Base-by-base conservation (phyloP, 2,329 filamentous ascomycete genomes). In the Xylaria arbuscula region DNA sequence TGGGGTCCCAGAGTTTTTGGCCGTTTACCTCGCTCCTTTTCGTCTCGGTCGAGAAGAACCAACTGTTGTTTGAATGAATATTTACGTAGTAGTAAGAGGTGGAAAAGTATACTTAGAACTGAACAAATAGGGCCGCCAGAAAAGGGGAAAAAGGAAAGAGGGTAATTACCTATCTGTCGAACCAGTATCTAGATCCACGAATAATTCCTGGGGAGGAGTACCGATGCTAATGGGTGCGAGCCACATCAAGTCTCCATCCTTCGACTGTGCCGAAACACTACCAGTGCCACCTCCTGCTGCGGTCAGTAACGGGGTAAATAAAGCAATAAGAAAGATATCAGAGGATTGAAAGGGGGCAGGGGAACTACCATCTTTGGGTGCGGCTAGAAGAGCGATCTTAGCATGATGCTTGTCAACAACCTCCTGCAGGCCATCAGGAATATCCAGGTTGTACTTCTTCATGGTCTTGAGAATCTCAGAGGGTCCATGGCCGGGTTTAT, bases 121-220 rank as follows among this genome's bases (percentile, higher is more conserved):
- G 10, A 45, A 42, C 8, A 15, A 48, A 22, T 58, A 15, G 6
- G 28, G 28, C 28, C 28, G 5, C 5, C 28, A 3, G 28, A 28
- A 28, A 5, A 5, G 5, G 5, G 2, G 5, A 28, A 28, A 28
- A 28, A 28, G n/a, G 36, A 40, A 56, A n/a, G 24, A 70, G 9
- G 11, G 22, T 73, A 13, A 91, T 87, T 86, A 96, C 90, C 86
- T 78, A 67, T 88, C 86, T 10, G 83, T 80, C 8, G 86, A 88
- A 11, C 86, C 86, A 1, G 85, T 87, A 71, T 87, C 86, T 28
- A 87, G 72, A n/a, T 85, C 81, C 50, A 87, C 74, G 55, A 81
- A 82, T 50, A 87, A 64, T 6, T 75, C 78, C 69, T 87, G 85
- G 0, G 83, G 80, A 0, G 85, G 85, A 15, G 78, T 83, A 10